Base-by-base conservation (phyloP, 805 yeast species). In the Lachancea quebecensis region DNA sequence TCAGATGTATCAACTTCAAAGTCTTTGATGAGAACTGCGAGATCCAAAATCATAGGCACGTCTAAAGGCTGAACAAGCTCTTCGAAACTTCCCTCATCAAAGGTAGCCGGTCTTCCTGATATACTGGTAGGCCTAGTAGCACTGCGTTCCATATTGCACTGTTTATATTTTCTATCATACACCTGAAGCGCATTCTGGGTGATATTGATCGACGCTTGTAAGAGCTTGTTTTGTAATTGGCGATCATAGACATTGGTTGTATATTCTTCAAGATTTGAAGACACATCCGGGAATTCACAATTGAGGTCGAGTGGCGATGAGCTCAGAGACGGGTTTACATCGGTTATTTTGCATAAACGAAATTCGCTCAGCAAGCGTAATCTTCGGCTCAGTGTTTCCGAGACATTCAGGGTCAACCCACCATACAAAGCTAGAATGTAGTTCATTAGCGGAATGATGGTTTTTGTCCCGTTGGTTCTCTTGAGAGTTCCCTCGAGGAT, bases 341-440 rank as follows among this genome's bases (percentile, higher is more conserved):
- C 57, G n/a, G 46, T 50, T 3, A 50, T 35, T 36, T 64, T 62
- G 25, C 60, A 52, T 5, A 45, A 41, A 41, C 56, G 62, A 42
- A 54, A 57, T 33, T 53, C 56, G 40, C 57, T 54, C 9, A 73
- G 52, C 12, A 71, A 51, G 41, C 64, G 67, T 5, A 68, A 63
- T 38, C 76, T 52, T 46, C 70, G 66, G 50, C 66, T 64, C 15
- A 73, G 49, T 15, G 62, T 54, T 33, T 70, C 71, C 42, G 67
- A 64, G 21, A 72, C 57, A 45, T 71, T 73, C 49, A 71, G 70
- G 1, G 68, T 52, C 4, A 68, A 64, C 3, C 77, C 76, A 15
- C 62, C 64, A 38, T 59, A 54, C 29, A 70, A 49, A n/a, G 67
- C 49, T 17, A 70, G 49, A 36, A 69, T 57, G 38, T 64, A 65